These are phyloP conservation scores for Sphagnum fallax DNA, from an alignment of 228 moss, liverwort and hornwort species.

Conservation along the genomic window DNA sequence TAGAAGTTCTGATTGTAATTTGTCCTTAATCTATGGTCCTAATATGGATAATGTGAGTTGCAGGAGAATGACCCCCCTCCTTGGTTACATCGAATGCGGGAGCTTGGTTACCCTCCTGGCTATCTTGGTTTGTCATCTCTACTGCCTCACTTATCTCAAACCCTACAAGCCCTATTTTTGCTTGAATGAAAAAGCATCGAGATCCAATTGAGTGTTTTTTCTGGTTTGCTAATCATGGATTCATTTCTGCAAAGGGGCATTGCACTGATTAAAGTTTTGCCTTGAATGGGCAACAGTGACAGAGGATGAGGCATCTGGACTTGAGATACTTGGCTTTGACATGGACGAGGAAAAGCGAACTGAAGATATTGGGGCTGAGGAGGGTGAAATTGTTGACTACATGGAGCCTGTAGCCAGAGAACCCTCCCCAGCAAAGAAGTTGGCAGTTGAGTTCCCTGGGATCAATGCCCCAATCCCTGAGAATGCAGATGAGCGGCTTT, in stretches of 20 bases:
- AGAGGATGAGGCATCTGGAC: constrained; percentile 36
- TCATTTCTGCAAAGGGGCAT: background rate
- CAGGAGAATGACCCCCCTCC: constrained; percentile 85
- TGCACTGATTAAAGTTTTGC: background rate
- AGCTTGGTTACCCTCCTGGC: constrained; percentile 48
- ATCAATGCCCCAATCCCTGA: constrained; percentile 52
- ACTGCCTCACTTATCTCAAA: background rate
- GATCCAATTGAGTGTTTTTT: background rate
- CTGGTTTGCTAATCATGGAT: background rate
- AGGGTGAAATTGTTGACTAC: constrained; percentile 56
- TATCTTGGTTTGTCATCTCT: constrained; percentile 40
- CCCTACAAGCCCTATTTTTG: background rate
- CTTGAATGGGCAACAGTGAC: constrained; percentile 21
- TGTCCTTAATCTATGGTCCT: too few species aligned
- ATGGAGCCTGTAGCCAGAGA: constrained; percentile 17
- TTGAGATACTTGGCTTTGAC: constrained; percentile 37
- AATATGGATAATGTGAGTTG: background rate
- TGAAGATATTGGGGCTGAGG: constrained; percentile 26
- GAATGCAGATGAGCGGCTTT: constrained; percentile 34
- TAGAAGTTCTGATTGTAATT: too few species aligned
- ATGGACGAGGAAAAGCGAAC: constrained; percentile 18
- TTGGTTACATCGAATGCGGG: constrained; percentile 53
- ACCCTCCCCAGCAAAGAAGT: constrained; percentile 23
- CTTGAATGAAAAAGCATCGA: background rate
- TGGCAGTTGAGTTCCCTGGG: constrained; percentile 48